Percentiles rank a stretch among this genome's conserved stretches.
These are phyloP conservation scores for Diaporthe humulicola DNA, from an alignment of 2,329 filamentous ascomycete species.

Conservation along the genomic window DNA sequence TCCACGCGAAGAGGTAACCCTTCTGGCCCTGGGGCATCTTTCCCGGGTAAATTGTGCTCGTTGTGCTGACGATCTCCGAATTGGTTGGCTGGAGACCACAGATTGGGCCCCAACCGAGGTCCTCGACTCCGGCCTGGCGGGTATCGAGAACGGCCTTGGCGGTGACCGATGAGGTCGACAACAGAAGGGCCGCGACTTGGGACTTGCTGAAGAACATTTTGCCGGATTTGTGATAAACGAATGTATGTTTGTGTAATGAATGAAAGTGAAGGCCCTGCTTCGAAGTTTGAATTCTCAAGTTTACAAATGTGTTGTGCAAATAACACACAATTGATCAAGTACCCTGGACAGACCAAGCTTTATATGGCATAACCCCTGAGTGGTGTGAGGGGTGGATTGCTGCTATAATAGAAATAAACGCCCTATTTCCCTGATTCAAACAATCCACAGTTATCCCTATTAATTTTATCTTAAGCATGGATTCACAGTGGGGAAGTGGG, in stretches of 20 bases:
- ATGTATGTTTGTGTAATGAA: slow-evolving; percentile 15
- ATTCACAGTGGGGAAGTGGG: slow-evolving; percentile 8
- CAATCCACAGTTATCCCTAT: slow-evolving; percentile 21
- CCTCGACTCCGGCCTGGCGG: slow-evolving; percentile 36
- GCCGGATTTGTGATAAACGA: neutral
- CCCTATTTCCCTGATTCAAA: slow-evolving; percentile 24
- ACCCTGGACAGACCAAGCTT: neutral
- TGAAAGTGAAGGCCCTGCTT: slow-evolving; percentile 22
- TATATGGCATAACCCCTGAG: slow-evolving; percentile 8
- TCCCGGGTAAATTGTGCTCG: slow-evolving; percentile 46
- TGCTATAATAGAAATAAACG: neutral
- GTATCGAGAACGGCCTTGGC: slow-evolving; percentile 34
- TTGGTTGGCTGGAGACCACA: slow-evolving; percentile 44
- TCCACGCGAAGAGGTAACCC: slow-evolving; percentile 46
- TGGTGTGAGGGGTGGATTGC: slow-evolving; percentile 1
- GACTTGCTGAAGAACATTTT: slow-evolving; percentile 28
- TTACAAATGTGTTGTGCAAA: slow-evolving; percentile 6
- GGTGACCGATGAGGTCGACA: slow-evolving; percentile 34
- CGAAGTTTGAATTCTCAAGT: neutral
- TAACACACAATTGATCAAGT: neutral
- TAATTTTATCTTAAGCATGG: slow-evolving; percentile 11
- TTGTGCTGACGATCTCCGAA: slow-evolving; percentile 42
- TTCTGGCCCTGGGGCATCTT: slow-evolving; percentile 44
- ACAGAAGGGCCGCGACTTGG: slow-evolving; percentile 19
- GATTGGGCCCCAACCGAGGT: slow-evolving; percentile 43